Conservation (phyloP, 139 green algal species). For the Volvox africanus region DNA sequence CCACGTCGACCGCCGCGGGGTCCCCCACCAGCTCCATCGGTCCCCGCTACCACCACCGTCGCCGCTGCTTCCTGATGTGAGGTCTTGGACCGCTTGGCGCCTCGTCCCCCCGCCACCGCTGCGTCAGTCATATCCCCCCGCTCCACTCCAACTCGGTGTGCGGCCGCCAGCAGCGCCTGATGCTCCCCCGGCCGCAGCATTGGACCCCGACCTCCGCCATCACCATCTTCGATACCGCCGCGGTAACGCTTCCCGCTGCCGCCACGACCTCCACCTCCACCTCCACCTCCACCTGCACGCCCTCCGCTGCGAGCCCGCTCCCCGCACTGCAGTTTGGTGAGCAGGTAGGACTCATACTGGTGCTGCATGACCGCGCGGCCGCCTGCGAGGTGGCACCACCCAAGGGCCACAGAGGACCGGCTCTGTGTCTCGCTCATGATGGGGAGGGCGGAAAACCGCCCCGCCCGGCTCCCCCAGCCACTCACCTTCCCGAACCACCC, state of each 20-base stretch:
- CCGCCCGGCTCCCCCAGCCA: too few species aligned
- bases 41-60: neutral
- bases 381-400: conserved; percentile 8
- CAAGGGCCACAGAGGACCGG: too few species aligned
- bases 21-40: neutral
- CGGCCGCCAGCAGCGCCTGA: conserved; percentile 57
- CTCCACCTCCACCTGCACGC: neutral
- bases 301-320: neutral
- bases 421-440: too few species aligned
- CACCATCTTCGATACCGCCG: neutral
- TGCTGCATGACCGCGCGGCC: conserved; percentile 60
- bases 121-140: neutral
- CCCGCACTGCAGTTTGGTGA: conserved; percentile 50
- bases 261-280: conserved; percentile 20
- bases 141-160: conserved; percentile 57
- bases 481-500: conserved; percentile 58
- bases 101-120: neutral
- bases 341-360: conserved; percentile 75
- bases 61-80: neutral
- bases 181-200: neutral
- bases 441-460: too few species aligned
- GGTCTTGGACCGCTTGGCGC: neutral
- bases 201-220: neutral
- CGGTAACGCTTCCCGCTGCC: conserved; percentile 20
- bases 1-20: neutral